A percentile compares a stretch with the other conserved stretches of the same genome.
phyloP scores from a whole-genome alignment of 2,329 filamentous ascomycete species.

The Leptographium wingfieldii region DNA sequence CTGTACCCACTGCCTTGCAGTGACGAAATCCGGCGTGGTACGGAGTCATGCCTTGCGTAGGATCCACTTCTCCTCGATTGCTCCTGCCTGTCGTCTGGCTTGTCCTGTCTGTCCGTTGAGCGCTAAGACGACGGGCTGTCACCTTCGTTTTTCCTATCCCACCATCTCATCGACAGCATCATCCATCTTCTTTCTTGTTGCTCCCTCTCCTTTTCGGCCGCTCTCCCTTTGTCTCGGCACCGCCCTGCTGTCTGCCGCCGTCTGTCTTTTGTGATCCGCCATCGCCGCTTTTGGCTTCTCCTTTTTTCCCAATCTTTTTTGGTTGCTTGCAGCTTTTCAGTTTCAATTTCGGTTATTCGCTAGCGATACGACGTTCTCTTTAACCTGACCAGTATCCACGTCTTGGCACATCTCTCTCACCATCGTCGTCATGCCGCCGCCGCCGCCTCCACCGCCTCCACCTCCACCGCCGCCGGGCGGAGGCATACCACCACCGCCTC shows the following conservation, averaged over 20 bases:
- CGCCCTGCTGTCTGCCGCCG: background rate
- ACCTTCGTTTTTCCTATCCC: background rate
- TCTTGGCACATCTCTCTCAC: background rate
- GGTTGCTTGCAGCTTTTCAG: background rate
- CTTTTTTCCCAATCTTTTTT: background rate
- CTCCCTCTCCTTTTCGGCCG: too few species aligned
- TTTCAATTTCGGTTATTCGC: background rate
- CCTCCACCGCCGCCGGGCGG: slow-evolving; percentile 9
- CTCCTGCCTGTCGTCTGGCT: background rate
- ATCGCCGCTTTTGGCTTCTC: background rate
- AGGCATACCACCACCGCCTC: slow-evolving; percentile 27
- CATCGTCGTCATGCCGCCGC: slow-evolving; percentile 20
- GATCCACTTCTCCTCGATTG: background rate
- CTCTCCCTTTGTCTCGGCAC: too few species aligned
- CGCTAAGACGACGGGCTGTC: background rate
- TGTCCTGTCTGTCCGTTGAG: background rate
- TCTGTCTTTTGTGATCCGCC: background rate
- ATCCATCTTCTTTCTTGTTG: background rate
- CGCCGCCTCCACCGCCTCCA: slow-evolving; percentile 12
- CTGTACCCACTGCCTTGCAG: too few species aligned
- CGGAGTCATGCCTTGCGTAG: too few species aligned
- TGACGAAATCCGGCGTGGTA: too few species aligned
- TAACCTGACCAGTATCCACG: background rate
- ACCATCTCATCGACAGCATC: background rate
- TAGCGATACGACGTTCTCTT: background rate